Evolutionary conservation across 108 stramenopile genomes (phyloP), one percentile per base, ranked within the genome.

Genomic region (Craspedostauros australis): DNA sequence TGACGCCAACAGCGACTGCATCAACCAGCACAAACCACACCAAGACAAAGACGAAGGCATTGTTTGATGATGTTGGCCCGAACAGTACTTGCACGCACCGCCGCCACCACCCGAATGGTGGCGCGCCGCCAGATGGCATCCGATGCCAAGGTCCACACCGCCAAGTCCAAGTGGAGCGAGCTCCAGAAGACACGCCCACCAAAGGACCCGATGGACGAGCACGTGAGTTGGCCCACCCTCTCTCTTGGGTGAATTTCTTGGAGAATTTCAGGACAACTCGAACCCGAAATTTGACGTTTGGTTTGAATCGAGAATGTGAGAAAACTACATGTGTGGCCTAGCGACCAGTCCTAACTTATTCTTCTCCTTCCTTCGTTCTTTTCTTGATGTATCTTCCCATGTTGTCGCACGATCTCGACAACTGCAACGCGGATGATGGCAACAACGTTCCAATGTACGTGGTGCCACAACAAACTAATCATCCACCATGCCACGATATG

Each of bases 71-170:
- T 68, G 66, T 60, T 41, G 37, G 15, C 54, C 29, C 54, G 64
- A 57, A 46, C 71, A 42, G 49, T 64, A 14, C 21, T 60, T 50
- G 30, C 28, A 9, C 58, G 58, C 37, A 49, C 58, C 20, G 53
- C 55, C 18, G 52, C n/a, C n/a, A n/a, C 62, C 19, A 49, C 50
- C 33, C 69, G 62, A 15, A 12, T 18, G 12, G 50, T 33, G 31
- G 48, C 60, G 36, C 74, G 74, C 27, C 68, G 67, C 9, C 39
- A 51, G 30, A 50, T 64, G 63, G 57, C 68, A 16, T 60, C 84
- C 21, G 72, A 62, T 4, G 84, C 88, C 37, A 91, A 82, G 60
- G 57, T 84, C 75, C 88, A 91, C 71, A 82, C 79, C 60, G 82
- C 83, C 15, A 77, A 76, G 66, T 77, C 79, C 62, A 55, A 69